A percentile compares a stretch with the other conserved stretches of the same genome.
phyloP scores from a whole-genome alignment of 805 yeast species.

The Nakazawaea ernobii region DNA sequence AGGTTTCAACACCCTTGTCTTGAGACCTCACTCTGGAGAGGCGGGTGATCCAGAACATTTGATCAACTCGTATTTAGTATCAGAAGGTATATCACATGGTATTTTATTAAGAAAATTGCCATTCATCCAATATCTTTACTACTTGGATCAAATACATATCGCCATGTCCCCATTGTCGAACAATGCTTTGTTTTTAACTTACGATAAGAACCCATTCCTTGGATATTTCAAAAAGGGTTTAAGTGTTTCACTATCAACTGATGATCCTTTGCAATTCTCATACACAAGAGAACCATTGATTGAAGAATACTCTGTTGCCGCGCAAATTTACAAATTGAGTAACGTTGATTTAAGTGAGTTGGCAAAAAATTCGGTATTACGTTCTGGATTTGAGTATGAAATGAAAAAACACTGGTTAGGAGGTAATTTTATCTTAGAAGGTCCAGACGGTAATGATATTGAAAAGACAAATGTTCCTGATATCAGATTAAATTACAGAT shows the following conservation, averaged over 20 bases:
- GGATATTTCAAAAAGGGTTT: constrained; percentile 88
- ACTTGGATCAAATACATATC: constrained; percentile 90
- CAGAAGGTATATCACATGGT: constrained; percentile 95
- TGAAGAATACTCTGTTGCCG: constrained; percentile 97
- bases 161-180: constrained; percentile 99
- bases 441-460: constrained; percentile 79
- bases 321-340: constrained; percentile 91
- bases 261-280: constrained; percentile 96
- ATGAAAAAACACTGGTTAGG: constrained; percentile 95
- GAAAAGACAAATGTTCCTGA: constrained; percentile 95
- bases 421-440: constrained; percentile 46
- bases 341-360: constrained; percentile 97
- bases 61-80: constrained; percentile 79
- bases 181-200: constrained; percentile 91
- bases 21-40: constrained; percentile 98
- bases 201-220: constrained; percentile 95
- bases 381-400: constrained; percentile 88
- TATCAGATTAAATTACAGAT: constrained; percentile 77
- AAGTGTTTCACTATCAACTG: constrained; percentile 91
- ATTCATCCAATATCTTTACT: constrained; percentile 87
- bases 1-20: constrained; percentile 82
- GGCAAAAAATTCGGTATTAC: constrained; percentile 87
- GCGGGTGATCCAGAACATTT: constrained; percentile 99
- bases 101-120: constrained; percentile 90
- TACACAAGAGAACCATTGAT: constrained; percentile 96